These are phyloP conservation scores for Mortierella sp. DNA, from an alignment of 371 early-diverging fungal species.

Conservation along the genomic window DNA sequence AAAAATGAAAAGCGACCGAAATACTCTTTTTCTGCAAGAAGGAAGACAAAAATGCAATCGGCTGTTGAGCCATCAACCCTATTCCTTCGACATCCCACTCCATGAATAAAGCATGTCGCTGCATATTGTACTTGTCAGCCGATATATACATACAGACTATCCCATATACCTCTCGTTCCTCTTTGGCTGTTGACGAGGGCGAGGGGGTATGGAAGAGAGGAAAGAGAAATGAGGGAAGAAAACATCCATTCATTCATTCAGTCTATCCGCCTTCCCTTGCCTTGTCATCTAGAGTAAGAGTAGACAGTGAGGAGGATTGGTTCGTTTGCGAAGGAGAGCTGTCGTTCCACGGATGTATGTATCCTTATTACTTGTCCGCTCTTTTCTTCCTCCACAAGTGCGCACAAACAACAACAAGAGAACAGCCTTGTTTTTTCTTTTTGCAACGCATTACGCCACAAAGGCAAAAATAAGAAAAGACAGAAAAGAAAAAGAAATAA, in stretches of 20 bases:
- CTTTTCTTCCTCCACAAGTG: neutral
- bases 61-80: conserved; percentile 12
- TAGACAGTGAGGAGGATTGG: neutral
- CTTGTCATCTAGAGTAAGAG: neutral
- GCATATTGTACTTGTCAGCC: conserved; percentile 39
- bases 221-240: neutral
- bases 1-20: neutral
- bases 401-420: conserved; percentile 5
- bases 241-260: neutral
- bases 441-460: conserved; percentile 5
- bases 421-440: neutral
- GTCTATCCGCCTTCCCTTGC: neutral
- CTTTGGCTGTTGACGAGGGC: neutral
- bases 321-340: neutral
- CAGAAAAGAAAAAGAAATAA: neutral
- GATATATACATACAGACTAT: neutral
- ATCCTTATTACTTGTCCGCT: neutral
- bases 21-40: neutral
- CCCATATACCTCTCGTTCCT: neutral
- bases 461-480: neutral
- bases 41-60: neutral
- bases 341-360: neutral
- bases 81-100: neutral
- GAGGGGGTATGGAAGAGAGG: neutral
- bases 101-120: neutral